These are phyloP conservation scores for Rhodotorula sp. DNA, from an alignment of 1,284 basidiomycete genomes.

Conservation along the genomic window DNA sequence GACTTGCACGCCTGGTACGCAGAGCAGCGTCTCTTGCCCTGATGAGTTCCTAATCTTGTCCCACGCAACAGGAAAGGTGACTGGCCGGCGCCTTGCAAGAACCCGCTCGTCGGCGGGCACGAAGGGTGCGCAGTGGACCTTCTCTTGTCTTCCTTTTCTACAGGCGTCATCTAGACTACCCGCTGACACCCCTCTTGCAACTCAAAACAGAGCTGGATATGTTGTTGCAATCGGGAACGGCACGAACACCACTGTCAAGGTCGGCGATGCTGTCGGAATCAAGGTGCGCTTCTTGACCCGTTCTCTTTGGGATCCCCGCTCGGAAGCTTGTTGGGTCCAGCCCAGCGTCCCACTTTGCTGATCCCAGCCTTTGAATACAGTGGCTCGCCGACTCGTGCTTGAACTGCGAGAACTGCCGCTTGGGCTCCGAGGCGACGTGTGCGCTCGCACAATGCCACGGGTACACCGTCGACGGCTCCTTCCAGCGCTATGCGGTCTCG, in stretches of 20 bases:
- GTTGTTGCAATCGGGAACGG: slow-evolving; percentile 74
- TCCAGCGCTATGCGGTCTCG: slow-evolving; percentile 62
- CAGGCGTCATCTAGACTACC: neutral
- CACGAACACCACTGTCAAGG: slow-evolving; percentile 56
- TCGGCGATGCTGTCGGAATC: slow-evolving; percentile 81
- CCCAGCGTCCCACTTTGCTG: neutral
- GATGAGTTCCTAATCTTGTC: too few species aligned
- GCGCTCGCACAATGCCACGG: slow-evolving; percentile 53
- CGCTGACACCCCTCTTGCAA: neutral
- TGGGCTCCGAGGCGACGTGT: slow-evolving; percentile 66
- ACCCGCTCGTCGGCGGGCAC: slow-evolving; percentile 60
- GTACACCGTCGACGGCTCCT: slow-evolving; percentile 67
- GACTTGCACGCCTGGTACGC: slow-evolving; percentile 7
- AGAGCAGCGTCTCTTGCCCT: neutral
- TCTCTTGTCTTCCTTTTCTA: too few species aligned
- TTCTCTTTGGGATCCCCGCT: neutral
- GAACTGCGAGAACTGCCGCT: slow-evolving; percentile 69
- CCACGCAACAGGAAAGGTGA: slow-evolving; percentile 1
- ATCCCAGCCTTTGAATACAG: slow-evolving; percentile 10
- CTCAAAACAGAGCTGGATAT: slow-evolving; percentile 56
- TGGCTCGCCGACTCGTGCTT: slow-evolving; percentile 70
- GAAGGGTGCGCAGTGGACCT: slow-evolving; percentile 1
- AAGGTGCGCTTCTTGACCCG: slow-evolving; percentile 51
- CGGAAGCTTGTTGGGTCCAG: too few species aligned
- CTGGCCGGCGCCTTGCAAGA: slow-evolving; percentile 52